phyloP scores from a whole-genome alignment of 1,139 yeast species.

The Lodderomyces theae region DNA sequence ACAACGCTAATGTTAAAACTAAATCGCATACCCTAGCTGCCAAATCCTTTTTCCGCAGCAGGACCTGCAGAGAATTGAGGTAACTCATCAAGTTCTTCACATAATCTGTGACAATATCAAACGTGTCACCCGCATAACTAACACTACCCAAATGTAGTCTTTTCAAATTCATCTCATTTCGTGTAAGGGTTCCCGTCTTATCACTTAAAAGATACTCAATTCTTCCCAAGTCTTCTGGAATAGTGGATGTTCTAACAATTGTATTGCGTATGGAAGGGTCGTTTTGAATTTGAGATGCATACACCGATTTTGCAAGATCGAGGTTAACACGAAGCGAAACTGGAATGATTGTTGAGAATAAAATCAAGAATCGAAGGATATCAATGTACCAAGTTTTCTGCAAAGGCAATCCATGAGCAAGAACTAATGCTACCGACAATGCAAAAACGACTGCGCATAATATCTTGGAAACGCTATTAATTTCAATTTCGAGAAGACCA shows the following conservation, averaged over 20 bases:
- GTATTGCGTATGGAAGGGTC: conserved; percentile 81
- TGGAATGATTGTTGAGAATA: conserved; percentile 94
- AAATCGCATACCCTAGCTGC: conserved; percentile 76
- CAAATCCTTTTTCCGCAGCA: conserved; percentile 50
- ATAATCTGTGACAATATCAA: conserved; percentile 82
- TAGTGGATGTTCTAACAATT: conserved; percentile 92
- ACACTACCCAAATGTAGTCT: conserved; percentile 90
- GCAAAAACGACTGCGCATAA: conserved; percentile 83
- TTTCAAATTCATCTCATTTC: conserved; percentile 96
- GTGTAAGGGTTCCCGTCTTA: conserved; percentile 96
- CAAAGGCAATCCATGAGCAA: conserved; percentile 70
- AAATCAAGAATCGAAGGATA: conserved; percentile 81
- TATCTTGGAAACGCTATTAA: conserved; percentile 82
- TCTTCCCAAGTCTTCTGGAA: conserved; percentile 96
- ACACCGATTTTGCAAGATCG: conserved; percentile 93
- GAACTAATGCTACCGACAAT: conserved; percentile 73
- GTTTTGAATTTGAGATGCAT: conserved; percentile 91
- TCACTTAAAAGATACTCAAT: conserved; percentile 90
- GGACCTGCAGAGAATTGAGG: conserved; percentile 18
- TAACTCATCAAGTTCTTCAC: conserved; percentile 35
- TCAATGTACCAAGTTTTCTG: conserved; percentile 79
- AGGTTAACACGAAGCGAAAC: conserved; percentile 91
- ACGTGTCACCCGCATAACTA: conserved; percentile 86
- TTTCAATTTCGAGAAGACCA: conserved; percentile 86
- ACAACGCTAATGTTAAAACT: conserved; percentile 77